Evolutionary conservation across 2,329 filamentous ascomycete genomes (phyloP).

Genomic region (Huntiella abstrusa): DNA sequence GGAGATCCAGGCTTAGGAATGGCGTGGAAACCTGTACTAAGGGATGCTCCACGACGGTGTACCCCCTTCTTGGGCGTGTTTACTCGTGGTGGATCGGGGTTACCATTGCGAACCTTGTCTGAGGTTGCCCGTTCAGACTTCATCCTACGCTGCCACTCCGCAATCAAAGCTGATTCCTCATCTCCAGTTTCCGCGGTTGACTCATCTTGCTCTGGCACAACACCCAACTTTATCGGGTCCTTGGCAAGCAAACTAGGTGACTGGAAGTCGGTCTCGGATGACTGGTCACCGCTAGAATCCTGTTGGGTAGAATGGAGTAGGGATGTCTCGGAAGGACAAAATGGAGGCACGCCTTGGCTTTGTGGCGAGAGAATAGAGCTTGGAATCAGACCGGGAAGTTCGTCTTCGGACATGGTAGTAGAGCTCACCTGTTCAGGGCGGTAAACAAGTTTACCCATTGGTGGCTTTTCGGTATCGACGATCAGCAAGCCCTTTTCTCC

Average conservation of each 20-base stretch:
- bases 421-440: conserved; percentile 4
- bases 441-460: conserved; percentile 26
- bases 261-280: conserved; percentile 1
- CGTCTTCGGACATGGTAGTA: background rate
- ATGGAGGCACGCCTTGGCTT: background rate
- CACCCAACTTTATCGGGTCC: conserved; percentile 7
- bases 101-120: background rate
- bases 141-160: conserved; percentile 3
- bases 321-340: background rate
- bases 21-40: conserved; percentile 2
- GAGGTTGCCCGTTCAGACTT: background rate
- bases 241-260: conserved; percentile 4
- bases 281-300: background rate
- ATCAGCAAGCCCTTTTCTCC: conserved; percentile 49
- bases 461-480: conserved; percentile 37
- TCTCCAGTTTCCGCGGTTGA: conserved; percentile 3
- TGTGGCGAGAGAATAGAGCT: conserved; percentile 2
- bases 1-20: background rate
- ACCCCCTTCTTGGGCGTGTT: background rate
- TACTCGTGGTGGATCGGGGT: background rate
- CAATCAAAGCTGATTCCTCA: conserved; percentile 2
- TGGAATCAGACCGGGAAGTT: conserved; percentile 8
- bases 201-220: conserved; percentile 10
- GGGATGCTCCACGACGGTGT: conserved; percentile 2
- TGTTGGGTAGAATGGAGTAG: background rate